Base-by-base conservation (phyloP, 2,329 filamentous ascomycete species). In the Ilyonectria sp. region DNA sequence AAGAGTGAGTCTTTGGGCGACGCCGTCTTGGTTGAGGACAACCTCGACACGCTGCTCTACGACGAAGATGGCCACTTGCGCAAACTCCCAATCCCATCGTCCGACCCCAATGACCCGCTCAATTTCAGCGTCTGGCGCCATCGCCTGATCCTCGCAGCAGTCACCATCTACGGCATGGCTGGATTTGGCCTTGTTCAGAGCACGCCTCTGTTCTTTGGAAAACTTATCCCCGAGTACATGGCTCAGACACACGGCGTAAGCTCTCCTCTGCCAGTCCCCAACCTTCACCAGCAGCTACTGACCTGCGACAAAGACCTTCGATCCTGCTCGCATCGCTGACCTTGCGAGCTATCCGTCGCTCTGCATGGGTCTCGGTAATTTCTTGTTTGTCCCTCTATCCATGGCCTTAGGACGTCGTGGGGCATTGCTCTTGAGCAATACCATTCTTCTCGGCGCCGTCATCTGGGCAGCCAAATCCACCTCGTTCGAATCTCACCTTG, bases 91-190 rank as follows among this genome's bases (percentile, higher is more conserved):
- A 35, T 64, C 0, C 61, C 61, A 1, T 64, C 61, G 23, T 53
- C 54, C 4, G 46, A 64, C 17, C 61, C 61, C 46, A 64, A 64
- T 26, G 61, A 64, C 29, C 61, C 61, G 6, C 47, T 50, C 7
- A 50, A 50, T 21, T 50, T 50, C 15, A 29, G 23, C 26, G 9
- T 29, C 21, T 50, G 47, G 47, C 47, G 47, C 47, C 47, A 50
- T 21, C 47, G 47, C 21, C 11, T 50, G 47, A 50, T 50, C 11
- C 21, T 50, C 21, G 23, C 47, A 11, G 47, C 47, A 15, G 47
- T 50, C 13, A 26, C 19, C 23, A 17, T 50, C 7, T 50, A 50
- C 15, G 47, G 47, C 15, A 26, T 50, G 1, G 26, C 47, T 15
- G 47, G 23, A 11, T 50, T 50, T 29, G 47, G 47, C 23, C 19